Evolutionary conservation across 2,329 filamentous ascomycete genomes (phyloP), one percentile per base, ranked within the genome.

Genomic region (Cephalotrichum gorgonifer): DNA sequence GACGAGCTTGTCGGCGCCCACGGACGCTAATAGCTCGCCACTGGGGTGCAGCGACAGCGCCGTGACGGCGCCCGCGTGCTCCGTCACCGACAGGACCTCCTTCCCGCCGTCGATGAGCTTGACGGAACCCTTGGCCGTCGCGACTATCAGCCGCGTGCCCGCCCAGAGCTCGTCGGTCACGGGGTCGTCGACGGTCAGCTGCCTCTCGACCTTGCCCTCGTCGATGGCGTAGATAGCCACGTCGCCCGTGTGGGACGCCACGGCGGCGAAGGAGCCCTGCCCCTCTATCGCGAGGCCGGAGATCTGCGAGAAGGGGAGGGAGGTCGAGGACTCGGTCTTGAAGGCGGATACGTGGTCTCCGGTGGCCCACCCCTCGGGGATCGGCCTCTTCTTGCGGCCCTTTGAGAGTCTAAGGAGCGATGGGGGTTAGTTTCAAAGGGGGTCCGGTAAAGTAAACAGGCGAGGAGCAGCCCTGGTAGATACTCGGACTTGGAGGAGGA

Each of bases 1-100:
- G 60, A 95, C 89, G 64, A 86, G 91, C 78, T 95, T 96, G 64
- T 98, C 93, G 2, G 81, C 78, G 44, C 91, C 90, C 30, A 93
- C 86, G 0, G 91, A 95, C 2, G 87, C 91, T 43, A 96, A 64
- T 50, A 98, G 80, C 48, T 85, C 79, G 35, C 85, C 86, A 55
- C 86, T 85, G 1, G 93, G 88, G 63, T 98, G 93, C 7, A 90
- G 62, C 31, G 88, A 81, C 50, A 98, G 66, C 5, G 79, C 84
- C 8, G 83, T 93, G 1, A 82, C 85, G 50, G 86, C 75, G 4
- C 90, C 91, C 22, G 89, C 86, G 64, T 98, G 93, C 47, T 86
- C 83, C n/a, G 76, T 74, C 57, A 95, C 81, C 42, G 80, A 79
- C 3, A 80, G 82, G 39, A 82, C 68, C 64, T 89, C 82, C 31